Base-by-base conservation (phyloP, 1,284 basidiomycete species). In the Ceratobasidium sp. region DNA sequence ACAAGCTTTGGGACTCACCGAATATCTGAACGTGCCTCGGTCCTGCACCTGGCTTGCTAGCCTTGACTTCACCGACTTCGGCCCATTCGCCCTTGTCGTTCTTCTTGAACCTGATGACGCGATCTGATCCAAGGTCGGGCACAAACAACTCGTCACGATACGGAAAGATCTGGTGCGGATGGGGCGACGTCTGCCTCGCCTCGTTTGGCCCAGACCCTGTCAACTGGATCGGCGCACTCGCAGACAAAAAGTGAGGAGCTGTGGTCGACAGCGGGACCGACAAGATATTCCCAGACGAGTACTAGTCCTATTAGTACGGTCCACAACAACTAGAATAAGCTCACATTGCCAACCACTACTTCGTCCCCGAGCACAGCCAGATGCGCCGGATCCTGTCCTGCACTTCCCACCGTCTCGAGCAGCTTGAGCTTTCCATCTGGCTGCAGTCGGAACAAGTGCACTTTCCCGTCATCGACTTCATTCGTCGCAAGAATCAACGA, bases 61-160 rank as follows among this genome's bases (percentile, higher is more conserved):
- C 69, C 52, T 91, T 77, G 29, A 79, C 78, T 1, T 81, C 84
- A 15, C 70, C 73, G 42, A 83, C 73, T 31, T 76, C 76, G 85
- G 88, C 89, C 34, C 58, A 65, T 25, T 73, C 74, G 0, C 83
- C 84, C 20, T 77, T 75, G 1, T 74, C 60, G 68, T 80, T 73
- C 72, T 80, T 83, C 68, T 77, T 79, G 68, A 90, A 80, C 31
- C 85, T 81, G 76, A 82, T 85, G n/a, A 89, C 82, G 65, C 81
- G 82, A 75, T 92, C 90, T 1, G 84, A 80, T 10, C 90, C 90
- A 1, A 92, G 79, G 75, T 92, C 89, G 0, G 90, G 86, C 1
- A 92, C 82, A 22, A 92, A 79, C 10, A 92, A 77, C 73, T 91
- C 88, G n/a, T 73, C 70, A 32, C 74, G 52, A 1, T 79, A 72